Conservation (phyloP, 257 asterid species). For the Przewalskia tangutica region DNA sequence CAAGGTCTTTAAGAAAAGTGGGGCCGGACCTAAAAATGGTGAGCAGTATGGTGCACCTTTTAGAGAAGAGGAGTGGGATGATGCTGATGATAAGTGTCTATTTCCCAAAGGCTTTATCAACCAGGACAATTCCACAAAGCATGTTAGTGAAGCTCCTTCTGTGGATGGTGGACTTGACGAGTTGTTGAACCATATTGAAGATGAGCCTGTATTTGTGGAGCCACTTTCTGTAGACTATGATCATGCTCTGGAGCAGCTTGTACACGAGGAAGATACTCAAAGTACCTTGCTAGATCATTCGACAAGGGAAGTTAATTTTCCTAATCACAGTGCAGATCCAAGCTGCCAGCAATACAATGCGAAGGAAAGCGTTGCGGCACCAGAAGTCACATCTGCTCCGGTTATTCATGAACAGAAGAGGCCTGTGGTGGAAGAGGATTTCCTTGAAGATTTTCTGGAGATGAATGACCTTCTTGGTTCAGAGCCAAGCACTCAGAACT, state of each 20-base stretch:
- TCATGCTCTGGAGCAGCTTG: slow-evolving; percentile 21
- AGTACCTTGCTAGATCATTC: slow-evolving; percentile 29
- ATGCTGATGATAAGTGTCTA: slow-evolving; percentile 20
- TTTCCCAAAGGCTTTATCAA: too few species aligned
- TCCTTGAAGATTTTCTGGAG: slow-evolving; percentile 74
- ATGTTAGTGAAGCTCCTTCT: slow-evolving; percentile 14
- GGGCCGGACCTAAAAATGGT: slow-evolving; percentile 92
- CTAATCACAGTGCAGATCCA: slow-evolving; percentile 1
- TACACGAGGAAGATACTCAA: slow-evolving; percentile 27
- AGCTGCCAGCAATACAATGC: too few species aligned
- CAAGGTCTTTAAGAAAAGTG: slow-evolving; percentile 91
- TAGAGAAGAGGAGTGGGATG: slow-evolving; percentile 85
- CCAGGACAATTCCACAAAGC: background rate
- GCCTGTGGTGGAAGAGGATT: slow-evolving; percentile 29
- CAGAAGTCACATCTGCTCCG: slow-evolving; percentile 48
- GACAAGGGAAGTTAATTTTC: slow-evolving; percentile 18
- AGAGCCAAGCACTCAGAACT: slow-evolving; percentile 21
- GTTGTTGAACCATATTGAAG: slow-evolving; percentile 29
- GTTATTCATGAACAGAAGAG: slow-evolving; percentile 6
- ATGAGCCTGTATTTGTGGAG: slow-evolving; percentile 25
- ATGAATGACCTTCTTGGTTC: slow-evolving; percentile 56
- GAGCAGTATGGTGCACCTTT: slow-evolving; percentile 95
- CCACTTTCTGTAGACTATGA: slow-evolving; percentile 19
- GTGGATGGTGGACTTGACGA: slow-evolving; percentile 37
- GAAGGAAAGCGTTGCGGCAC: slow-evolving; percentile 20